Evolutionary conservation across 2,329 filamentous ascomycete species (phyloP), one percentile per base, ranked within the genome.

Genomic region (Cladophialophora chaetospira): DNA sequence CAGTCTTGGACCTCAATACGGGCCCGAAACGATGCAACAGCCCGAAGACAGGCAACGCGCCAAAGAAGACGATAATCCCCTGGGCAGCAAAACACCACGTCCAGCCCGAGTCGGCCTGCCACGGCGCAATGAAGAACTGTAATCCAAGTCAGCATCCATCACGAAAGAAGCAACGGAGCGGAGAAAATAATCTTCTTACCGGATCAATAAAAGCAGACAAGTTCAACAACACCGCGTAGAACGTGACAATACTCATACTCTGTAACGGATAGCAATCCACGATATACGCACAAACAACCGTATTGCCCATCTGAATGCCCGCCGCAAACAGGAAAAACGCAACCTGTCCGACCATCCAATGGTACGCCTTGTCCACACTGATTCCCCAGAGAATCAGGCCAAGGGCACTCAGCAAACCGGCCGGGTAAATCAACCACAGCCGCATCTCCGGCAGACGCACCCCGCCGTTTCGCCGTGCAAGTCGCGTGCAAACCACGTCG

Each of bases 251-350:
- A 38, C 77, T 77, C 67, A 80, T 83, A 33, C 77, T 78, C 64
- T 83, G 79, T 13, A 79, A 67, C 0, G 80, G 80, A 65, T 84
- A 83, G 43, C 74, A 74, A 65, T 84, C 82, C 29, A 84, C 75
- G 13, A 83, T 73, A 64, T 84, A 84, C 4, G 75, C 73, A 42
- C 74, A 78, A 8, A 79, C 69, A 2, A 77, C 75, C 0, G 80
- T 81, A 65, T 83, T 84, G 28, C 81, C 81, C 50, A 82, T 78
- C 59, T 84, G 81, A 59, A 83, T 77, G 15, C 81, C 81, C 1
- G 78, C 76, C 1, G 77, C 78, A 65, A 82, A 79, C 1, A 84
- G 65, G 58, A 81, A 80, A 58, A 84, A 79, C 0, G 78, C 79
- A 3, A 82, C 68, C 58, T 84, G 80, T 1, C 80, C 82, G 0